phyloP scores from a whole-genome alignment of 2,329 filamentous ascomycete genomes.

The Beauveria varroae region DNA sequence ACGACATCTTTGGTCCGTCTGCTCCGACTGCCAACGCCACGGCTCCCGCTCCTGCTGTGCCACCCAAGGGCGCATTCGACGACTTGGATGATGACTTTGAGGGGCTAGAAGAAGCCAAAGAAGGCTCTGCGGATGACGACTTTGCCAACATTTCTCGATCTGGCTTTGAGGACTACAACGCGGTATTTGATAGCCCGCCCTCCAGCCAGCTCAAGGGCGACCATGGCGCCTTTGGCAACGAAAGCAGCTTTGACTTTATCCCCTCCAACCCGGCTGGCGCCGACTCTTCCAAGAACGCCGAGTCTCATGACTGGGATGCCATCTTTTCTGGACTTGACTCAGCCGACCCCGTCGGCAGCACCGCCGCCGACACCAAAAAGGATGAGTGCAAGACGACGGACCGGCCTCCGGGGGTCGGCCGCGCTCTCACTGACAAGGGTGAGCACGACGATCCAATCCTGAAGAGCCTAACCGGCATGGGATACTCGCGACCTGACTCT shows the following conservation, averaged over 20 bases:
- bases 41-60: constrained; percentile 23
- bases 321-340: constrained; percentile 79
- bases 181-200: constrained; percentile 68
- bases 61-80: constrained; percentile 53
- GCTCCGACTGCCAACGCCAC: constrained; percentile 15
- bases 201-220: constrained; percentile 49
- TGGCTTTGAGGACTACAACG: constrained; percentile 70
- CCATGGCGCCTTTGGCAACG: constrained; percentile 42
- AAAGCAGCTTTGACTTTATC: constrained; percentile 54
- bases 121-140: constrained; percentile 71
- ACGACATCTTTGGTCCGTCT: constrained; percentile 36
- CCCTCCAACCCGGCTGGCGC: constrained; percentile 28
- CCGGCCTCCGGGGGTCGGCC: constrained; percentile 36
- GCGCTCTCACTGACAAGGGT: constrained; percentile 64
- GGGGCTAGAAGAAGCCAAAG: constrained; percentile 76
- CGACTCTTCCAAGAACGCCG: constrained; percentile 29
- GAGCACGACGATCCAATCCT: constrained; percentile 88
- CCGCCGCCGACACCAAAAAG: constrained; percentile 18
- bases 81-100: constrained; percentile 77
- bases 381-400: constrained; percentile 8
- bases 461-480: constrained; percentile 85
- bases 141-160: constrained; percentile 68
- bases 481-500: constrained; percentile 67
- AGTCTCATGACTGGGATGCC: constrained; percentile 83
- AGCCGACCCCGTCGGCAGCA: constrained; percentile 26